Evolutionary conservation across 208 protist genomes (phyloP).

Genomic region (Leishmania tarentolae): DNA sequence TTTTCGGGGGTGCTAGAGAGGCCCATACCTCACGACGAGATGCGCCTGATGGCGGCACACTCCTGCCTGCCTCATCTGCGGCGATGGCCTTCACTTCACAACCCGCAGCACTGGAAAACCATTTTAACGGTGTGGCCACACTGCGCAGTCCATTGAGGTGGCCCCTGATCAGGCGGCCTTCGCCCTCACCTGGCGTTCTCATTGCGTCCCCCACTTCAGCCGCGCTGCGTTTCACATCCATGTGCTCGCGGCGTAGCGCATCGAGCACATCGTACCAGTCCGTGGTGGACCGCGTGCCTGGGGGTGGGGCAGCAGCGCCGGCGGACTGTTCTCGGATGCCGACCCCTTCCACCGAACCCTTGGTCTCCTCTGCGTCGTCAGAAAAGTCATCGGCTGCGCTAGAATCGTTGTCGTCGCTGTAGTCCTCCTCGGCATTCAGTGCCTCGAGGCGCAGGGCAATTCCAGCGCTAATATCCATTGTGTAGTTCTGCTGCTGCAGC

Average conservation of each 20-base stretch:
- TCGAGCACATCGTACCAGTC: conserved; percentile 73
- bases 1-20: conserved; percentile 47
- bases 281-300: conserved; percentile 28
- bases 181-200: conserved; percentile 8
- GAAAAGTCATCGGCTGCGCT: conserved; percentile 14
- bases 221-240: conserved; percentile 20
- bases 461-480: conserved; percentile 59
- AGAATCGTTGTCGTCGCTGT: conserved; percentile 44
- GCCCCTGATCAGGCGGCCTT: conserved; percentile 25
- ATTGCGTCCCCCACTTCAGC: conserved; percentile 5
- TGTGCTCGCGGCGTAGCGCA: conserved; percentile 50
- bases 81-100: conserved; percentile 21
- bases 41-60: not conserved
- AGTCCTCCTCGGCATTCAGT: conserved; percentile 40
- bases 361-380: conserved; percentile 4
- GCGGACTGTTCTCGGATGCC: not conserved
- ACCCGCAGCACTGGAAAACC: conserved; percentile 19
- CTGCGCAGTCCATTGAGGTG: conserved; percentile 4
- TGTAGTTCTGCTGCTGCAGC: conserved; percentile 43
- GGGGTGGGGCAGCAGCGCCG: conserved; percentile 12
- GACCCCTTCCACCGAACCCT: not conserved
- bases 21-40: conserved; percentile 78
- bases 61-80: not conserved
- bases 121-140: conserved; percentile 40
- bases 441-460: conserved; percentile 78